These are phyloP conservation scores for Exserohilum turcica DNA, from an alignment of 2,329 filamentous ascomycete species.

Conservation along the genomic window DNA sequence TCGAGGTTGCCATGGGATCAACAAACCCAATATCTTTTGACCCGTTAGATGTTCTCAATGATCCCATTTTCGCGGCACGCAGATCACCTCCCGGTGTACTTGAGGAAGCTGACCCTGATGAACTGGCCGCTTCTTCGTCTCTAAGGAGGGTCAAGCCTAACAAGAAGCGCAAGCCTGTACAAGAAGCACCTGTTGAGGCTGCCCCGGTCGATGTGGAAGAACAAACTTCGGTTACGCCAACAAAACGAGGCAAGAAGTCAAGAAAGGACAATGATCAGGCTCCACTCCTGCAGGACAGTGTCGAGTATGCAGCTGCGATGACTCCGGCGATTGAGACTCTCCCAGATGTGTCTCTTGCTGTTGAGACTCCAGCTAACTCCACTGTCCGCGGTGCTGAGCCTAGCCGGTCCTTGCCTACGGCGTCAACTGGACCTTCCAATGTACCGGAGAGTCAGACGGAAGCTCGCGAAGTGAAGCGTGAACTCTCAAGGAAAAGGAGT, in stretches of 20 bases:
- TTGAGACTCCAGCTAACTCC: conserved; percentile 39
- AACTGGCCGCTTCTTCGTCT: conserved; percentile 47
- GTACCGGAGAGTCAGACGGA: neutral
- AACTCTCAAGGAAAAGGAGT: conserved; percentile 27
- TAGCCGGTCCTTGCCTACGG: conserved; percentile 12
- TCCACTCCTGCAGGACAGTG: conserved; percentile 35
- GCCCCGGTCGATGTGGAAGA: neutral
- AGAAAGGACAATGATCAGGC: conserved; percentile 38
- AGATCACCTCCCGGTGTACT: conserved; percentile 41
- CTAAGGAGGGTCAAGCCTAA: conserved; percentile 55
- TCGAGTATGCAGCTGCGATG: conserved; percentile 33
- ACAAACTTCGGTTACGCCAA: conserved; percentile 12
- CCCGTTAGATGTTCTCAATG: conserved; percentile 45
- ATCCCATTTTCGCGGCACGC: conserved; percentile 44
- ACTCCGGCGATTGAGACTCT: conserved; percentile 43
- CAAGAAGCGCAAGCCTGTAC: conserved; percentile 40
- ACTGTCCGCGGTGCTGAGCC: conserved; percentile 25
- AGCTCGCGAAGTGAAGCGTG: conserved; percentile 17
- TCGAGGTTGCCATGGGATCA: conserved; percentile 43
- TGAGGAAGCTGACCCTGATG: conserved; percentile 46
- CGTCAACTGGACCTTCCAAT: neutral
- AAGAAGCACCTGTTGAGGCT: conserved; percentile 12
- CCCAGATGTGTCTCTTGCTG: conserved; percentile 37
- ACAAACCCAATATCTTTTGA: conserved; percentile 44
- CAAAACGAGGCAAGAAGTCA: conserved; percentile 37